Percentiles rank a stretch among this genome's conserved stretches.
These are phyloP conservation scores for Fusarium domesticum DNA, from an alignment of 2,329 filamentous ascomycete genomes.

Conservation along the genomic window DNA sequence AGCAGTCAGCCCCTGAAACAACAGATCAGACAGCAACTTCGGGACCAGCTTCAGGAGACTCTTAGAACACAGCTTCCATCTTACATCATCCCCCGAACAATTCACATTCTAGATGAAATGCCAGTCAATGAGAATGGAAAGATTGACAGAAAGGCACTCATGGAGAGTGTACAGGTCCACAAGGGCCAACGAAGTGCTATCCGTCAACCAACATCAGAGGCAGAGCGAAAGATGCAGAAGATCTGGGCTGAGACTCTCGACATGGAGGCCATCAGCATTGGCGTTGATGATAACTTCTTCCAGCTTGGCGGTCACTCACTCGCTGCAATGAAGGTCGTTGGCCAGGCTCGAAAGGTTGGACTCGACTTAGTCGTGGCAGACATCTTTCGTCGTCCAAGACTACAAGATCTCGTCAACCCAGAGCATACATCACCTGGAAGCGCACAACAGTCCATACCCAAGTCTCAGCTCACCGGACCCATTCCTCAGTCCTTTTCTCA, in stretches of 20 bases:
- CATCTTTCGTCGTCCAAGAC: conserved; percentile 36
- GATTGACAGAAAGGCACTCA: conserved; percentile 9
- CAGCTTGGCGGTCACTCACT: conserved; percentile 45
- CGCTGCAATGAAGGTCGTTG: conserved; percentile 47
- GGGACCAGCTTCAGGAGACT: conserved; percentile 1
- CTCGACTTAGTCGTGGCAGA: conserved; percentile 28
- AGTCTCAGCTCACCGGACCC: background rate
- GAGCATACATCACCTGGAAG: conserved; percentile 3
- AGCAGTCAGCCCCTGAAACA: conserved; percentile 2
- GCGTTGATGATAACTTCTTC: conserved; percentile 40
- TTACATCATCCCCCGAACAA: conserved; percentile 6
- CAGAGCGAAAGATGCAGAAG: conserved; percentile 1
- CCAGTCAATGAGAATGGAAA: conserved; percentile 8
- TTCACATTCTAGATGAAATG: conserved; percentile 1
- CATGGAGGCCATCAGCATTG: conserved; percentile 38
- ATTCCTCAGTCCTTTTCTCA: conserved; percentile 18
- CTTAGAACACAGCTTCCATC: conserved; percentile 5
- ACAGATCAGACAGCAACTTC: background rate
- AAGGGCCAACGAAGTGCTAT: background rate
- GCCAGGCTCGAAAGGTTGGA: conserved; percentile 39
- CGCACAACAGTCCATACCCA: background rate
- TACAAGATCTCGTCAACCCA: conserved; percentile 6
- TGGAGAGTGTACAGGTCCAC: background rate
- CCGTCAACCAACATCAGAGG: background rate
- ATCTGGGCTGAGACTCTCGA: conserved; percentile 29